Evolutionary conservation across 345 rosid species (phyloP).

Genomic region (Acer campestre): DNA sequence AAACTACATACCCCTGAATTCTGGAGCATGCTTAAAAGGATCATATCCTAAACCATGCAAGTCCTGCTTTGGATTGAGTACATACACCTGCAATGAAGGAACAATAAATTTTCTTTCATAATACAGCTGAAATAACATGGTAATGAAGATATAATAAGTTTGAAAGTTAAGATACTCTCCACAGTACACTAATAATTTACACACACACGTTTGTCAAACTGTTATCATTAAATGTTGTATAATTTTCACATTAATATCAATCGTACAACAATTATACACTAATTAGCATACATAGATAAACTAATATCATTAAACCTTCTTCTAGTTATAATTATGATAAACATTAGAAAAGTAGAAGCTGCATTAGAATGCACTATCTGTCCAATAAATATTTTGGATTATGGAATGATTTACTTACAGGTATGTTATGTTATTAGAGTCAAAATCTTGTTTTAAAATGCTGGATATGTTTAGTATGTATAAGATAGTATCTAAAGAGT

Average conservation of each 20-base stretch:
- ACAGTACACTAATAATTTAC: neutral
- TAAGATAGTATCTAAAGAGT: neutral
- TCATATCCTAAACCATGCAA: constrained; percentile 87
- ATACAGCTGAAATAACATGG: neutral
- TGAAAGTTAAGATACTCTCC: neutral
- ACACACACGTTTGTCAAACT: neutral
- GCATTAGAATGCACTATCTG: neutral
- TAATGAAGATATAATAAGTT: neutral
- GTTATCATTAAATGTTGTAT: neutral
- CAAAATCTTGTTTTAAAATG: neutral
- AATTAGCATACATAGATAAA: neutral
- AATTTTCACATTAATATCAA: neutral
- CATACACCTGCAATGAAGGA: constrained; percentile 58
- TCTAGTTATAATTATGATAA: neutral
- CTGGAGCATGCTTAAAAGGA: constrained; percentile 97
- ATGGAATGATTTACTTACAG: neutral
- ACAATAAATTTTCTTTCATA: neutral
- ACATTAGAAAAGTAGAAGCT: neutral
- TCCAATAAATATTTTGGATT: neutral
- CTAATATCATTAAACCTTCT: neutral
- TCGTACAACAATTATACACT: neutral
- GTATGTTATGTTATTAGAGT: neutral
- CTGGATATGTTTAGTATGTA: neutral
- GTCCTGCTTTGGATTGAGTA: constrained; percentile 90
- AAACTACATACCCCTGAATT: constrained; percentile 74